Base-by-base conservation (phyloP, 176 grass and related monocot species). In the Puccinellia tenuiflora region DNA sequence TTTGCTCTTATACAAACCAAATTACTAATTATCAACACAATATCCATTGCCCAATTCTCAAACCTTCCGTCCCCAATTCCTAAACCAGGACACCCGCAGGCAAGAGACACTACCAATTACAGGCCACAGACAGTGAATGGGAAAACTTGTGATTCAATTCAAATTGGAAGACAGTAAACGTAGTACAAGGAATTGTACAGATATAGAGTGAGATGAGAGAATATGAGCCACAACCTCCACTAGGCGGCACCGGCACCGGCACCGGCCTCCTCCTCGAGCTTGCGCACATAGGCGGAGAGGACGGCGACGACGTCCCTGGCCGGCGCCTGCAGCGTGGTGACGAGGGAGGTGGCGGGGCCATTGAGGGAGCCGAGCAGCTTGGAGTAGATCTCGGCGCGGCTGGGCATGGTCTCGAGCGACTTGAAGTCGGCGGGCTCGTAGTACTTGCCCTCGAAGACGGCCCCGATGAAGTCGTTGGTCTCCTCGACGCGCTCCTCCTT, bases 351-450 rank as follows among this genome's bases (percentile, higher is more conserved):
- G 9, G 96, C 87, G 1, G 96, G 91, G 1, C 81, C 86, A 68
- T 98, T 93, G 52, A 98, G 79, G 12, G 92, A 79, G 8, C 96
- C 96, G 13, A 98, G 89, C 76, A 98, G 71, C 78, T 93, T 89
- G 53, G 92, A 77, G 37, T 98, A 98, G 8, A 94, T 80, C 90
- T 98, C 92, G 1, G 88, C 88, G 57, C 96, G 81, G 83, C 81
- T 98, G 65, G 96, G 96, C 96, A 98, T 98, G 2, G 88, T 93
- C 88, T 98, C 96, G 54, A 98, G 90, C 84, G 87, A 34, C 81
- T 89, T 88, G 86, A 98, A 98, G 46, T 98, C 90, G n/a, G 73
- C 92, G 16, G 96, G 92, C 21, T 80, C 90, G 60, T 98, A 98
- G 64, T 95, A 92, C 60, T 88, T 89, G 24, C 96, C 96, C 83